Percentiles rank a stretch among this genome's conserved stretches.
Conservation (phyloP, 1,139 yeast species). For the Magnusiomyces paraingens region DNA sequence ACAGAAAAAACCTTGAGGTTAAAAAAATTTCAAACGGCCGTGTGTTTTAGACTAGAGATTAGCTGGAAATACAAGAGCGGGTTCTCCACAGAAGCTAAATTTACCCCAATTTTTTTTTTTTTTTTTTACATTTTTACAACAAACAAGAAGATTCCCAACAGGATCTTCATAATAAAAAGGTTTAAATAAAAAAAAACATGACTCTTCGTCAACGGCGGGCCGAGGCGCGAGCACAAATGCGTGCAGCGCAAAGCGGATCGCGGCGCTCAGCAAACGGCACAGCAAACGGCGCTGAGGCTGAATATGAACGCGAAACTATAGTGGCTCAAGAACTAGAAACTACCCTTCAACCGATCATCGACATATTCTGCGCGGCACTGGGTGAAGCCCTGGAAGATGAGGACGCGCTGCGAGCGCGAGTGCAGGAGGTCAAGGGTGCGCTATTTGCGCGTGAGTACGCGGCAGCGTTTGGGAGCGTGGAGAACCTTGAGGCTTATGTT, state of each 20-base stretch:
- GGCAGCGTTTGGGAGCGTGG: slow-evolving; percentile 58
- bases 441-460: slow-evolving; percentile 64
- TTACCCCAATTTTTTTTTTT: neutral
- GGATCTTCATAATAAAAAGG: no score
- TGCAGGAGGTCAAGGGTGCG: slow-evolving; percentile 65
- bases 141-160: no score
- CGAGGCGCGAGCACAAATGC: neutral
- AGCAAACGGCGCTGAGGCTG: neutral
- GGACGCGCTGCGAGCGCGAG: slow-evolving; percentile 19
- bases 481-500: slow-evolving; percentile 68
- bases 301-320: neutral
- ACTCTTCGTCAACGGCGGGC: slow-evolving; percentile 1
- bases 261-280: neutral
- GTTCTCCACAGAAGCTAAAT: neutral
- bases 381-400: neutral
- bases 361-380: neutral
- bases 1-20: no score
- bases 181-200: neutral
- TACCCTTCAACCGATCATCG: neutral
- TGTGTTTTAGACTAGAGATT: no score
- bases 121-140: neutral
- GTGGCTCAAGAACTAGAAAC: neutral
- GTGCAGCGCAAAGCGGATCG: neutral
- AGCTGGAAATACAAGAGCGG: no score
- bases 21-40: no score